Base-by-base conservation (phyloP, 2,329 filamentous ascomycete species). In the Claviceps africana region DNA sequence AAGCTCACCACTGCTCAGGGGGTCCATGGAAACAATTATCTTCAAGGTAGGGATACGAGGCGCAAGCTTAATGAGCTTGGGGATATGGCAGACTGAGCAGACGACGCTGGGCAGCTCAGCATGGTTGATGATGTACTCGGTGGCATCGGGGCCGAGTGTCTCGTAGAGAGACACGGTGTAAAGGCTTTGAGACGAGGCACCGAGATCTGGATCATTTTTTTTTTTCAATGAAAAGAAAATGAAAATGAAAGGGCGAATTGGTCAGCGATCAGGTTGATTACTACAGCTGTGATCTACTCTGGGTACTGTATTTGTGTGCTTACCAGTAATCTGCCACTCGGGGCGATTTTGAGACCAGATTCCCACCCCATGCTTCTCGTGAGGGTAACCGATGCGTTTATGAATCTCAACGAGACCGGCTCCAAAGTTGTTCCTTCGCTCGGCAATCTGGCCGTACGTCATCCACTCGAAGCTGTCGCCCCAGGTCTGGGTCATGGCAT, bases 61-160 rank as follows among this genome's bases (percentile, higher is more conserved):
- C 59, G 78, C 79, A 58, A 96, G 72, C 72, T 89, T 90, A 56
- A 96, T 75, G 51, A 96, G 77, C 17, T 82, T 79, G 1, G 88
- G 83, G 51, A 96, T 82, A 63, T 95, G 90, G 44, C 82, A 81
- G 46, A 96, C 73, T 30, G 86, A 89, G 54, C 86, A 83, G 56
- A 85, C 82, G 40, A 97, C 81, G 61, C 83, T 87, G 54, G 76
- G 68, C 53, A 97, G 72, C 56, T 83, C 77, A 51, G 88, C 81
- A 66, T 97, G 91, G 69, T 94, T 94, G 72, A 97, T 85, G 68
- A 98, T 96, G 71, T 87, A 97, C 70, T 97, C 89, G 53, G 87
- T 90, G 2, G 90, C 81, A 59, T 95, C 88, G 13, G 91, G 85
- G 10, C 91, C 91, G 5, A 98, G 79, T 13, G 91, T 96, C 68